A percentile compares a stretch with the other conserved stretches of the same genome.
Conservation (phyloP, 176 grass and related monocot species). For the Rhynchospora breviuscula region DNA sequence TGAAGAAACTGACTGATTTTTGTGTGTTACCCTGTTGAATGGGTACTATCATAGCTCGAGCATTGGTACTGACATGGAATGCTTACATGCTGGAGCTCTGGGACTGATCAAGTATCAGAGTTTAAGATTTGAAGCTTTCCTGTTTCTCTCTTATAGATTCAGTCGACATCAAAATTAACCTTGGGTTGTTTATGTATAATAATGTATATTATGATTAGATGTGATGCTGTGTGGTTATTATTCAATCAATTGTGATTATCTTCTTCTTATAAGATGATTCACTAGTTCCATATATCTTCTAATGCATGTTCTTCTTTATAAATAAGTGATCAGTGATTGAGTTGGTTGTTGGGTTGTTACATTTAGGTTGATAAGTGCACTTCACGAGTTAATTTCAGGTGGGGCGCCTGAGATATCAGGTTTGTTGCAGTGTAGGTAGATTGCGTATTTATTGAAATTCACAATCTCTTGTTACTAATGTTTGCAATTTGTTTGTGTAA, state of each 20-base stretch:
- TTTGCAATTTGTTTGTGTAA: background rate
- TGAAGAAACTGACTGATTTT: slow-evolving; percentile 9
- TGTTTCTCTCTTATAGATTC: background rate
- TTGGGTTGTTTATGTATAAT: background rate
- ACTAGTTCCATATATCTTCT: too few relatives aligned
- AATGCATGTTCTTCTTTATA: too few relatives aligned
- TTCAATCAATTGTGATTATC: background rate
- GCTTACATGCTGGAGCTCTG: slow-evolving; percentile 21
- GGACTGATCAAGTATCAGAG: slow-evolving; percentile 13
- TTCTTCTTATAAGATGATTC: background rate
- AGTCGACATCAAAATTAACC: background rate
- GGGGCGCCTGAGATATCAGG: background rate
- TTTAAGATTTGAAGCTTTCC: slow-evolving; percentile 15
- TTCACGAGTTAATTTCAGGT: background rate
- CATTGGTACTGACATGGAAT: slow-evolving; percentile 17
- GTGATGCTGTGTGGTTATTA: background rate
- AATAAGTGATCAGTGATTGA: background rate
- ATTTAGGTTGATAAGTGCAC: too few relatives aligned
- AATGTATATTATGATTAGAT: slow-evolving; percentile 15
- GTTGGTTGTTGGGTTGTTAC: background rate
- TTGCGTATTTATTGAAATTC: background rate
- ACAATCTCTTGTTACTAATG: background rate
- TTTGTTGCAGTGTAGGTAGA: background rate
- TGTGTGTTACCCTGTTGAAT: background rate
- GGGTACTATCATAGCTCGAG: slow-evolving; percentile 13